Conservation (phyloP, 768 basidiomycete species). For the Lactarius deliciosus region DNA sequence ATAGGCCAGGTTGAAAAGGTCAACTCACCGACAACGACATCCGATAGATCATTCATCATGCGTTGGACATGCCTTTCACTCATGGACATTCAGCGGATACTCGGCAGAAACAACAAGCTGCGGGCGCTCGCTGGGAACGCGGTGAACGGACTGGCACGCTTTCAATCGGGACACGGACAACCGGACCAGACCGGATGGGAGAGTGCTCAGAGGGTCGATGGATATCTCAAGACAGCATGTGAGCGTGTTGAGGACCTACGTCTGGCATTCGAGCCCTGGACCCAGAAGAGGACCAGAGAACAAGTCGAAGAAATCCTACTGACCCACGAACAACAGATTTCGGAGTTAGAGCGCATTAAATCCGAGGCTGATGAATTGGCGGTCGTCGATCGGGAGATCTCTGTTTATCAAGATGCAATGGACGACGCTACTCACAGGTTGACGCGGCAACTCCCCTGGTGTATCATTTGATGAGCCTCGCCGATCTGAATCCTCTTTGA, state of each 20-base stretch:
- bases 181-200: not conserved
- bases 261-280: slow-evolving; percentile 4
- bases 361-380: no score
- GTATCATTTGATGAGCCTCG: not conserved
- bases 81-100: not conserved
- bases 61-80: slow-evolving; percentile 7
- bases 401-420: slow-evolving; percentile 4
- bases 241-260: not conserved
- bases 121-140: not conserved
- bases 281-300: no score
- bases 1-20: not conserved
- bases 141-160: not conserved
- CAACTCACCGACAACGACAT: not conserved
- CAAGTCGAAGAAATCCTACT: no score
- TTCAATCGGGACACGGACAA: not conserved
- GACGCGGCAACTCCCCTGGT: slow-evolving; percentile 10
- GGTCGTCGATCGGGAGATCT: not conserved
- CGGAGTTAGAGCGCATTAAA: no score
- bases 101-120: not conserved
- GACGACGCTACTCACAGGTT: slow-evolving; percentile 2
- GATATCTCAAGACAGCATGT: not conserved
- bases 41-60: not conserved
- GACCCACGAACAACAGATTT: no score
- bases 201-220: not conserved
- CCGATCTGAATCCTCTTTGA: no score